Percentiles rank a stretch among this genome's conserved stretches.
Conservation (phyloP, 257 asterid species). For the Lithospermum erythrorhizon region DNA sequence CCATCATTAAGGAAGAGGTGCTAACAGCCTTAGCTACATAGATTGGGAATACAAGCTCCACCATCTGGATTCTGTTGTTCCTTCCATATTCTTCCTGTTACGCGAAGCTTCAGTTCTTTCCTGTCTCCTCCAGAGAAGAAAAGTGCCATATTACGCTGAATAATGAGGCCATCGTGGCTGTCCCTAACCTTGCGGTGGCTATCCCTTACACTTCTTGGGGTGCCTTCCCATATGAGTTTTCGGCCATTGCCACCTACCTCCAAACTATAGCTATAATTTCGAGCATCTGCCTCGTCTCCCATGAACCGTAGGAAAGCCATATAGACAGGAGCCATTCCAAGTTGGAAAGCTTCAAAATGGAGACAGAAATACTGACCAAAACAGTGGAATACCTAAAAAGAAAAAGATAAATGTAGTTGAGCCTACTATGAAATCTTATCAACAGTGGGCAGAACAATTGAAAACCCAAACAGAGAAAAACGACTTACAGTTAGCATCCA, state of each 20-base stretch:
- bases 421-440: neutral
- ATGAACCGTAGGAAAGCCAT: slow-evolving; percentile 88
- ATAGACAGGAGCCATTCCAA: slow-evolving; percentile 81
- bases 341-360: slow-evolving; percentile 82
- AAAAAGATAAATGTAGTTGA: neutral
- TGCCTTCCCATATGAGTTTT: slow-evolving; percentile 78
- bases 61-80: slow-evolving; percentile 69
- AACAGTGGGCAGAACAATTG: too few species aligned
- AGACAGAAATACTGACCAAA: slow-evolving; percentile 83
- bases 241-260: slow-evolving; percentile 86
- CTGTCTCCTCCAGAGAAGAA: slow-evolving; percentile 80
- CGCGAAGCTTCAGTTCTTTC: slow-evolving; percentile 78
- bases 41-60: slow-evolving; percentile 68
- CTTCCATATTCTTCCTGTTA: slow-evolving; percentile 79
- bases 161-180: slow-evolving; percentile 75
- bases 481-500: slow-evolving; percentile 90
- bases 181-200: slow-evolving; percentile 75
- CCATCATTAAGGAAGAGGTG: neutral
- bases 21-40: slow-evolving; percentile 32
- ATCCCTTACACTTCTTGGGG: slow-evolving; percentile 81
- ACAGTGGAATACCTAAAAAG: slow-evolving; percentile 62
- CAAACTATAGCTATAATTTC: slow-evolving; percentile 73
- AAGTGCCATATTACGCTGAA: slow-evolving; percentile 75
- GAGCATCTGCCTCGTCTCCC: slow-evolving; percentile 76
- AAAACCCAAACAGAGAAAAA: neutral